Conservation (phyloP, 2,329 filamentous ascomycete genomes). For the Coniochaeta sp. region DNA sequence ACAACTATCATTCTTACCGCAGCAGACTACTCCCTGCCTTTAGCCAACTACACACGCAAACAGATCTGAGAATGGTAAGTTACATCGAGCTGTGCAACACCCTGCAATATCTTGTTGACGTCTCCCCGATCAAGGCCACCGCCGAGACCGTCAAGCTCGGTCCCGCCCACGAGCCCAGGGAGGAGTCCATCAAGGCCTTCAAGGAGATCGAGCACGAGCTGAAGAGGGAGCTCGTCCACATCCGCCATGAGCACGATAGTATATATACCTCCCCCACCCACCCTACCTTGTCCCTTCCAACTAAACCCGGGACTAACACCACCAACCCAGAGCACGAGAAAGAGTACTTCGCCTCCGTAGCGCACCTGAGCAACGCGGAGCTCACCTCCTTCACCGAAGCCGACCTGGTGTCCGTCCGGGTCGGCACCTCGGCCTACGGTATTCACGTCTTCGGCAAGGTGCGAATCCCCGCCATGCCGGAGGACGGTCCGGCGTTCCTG, state of each 20-base stretch:
- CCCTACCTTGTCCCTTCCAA: neutral
- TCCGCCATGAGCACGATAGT: constrained; percentile 40
- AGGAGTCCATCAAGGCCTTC: constrained; percentile 44
- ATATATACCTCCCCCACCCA: constrained; percentile 6
- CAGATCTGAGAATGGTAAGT: neutral
- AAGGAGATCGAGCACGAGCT: constrained; percentile 41
- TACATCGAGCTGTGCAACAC: neutral
- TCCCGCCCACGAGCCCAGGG: constrained; percentile 38
- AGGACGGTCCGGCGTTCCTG: constrained; percentile 31
- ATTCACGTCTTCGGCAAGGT: constrained; percentile 42
- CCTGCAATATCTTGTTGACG: neutral
- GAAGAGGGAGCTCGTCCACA: constrained; percentile 42
- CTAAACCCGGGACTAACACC: constrained; percentile 2
- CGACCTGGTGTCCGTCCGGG: constrained; percentile 36
- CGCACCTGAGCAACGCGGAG: constrained; percentile 28
- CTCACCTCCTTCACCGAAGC: constrained; percentile 27
- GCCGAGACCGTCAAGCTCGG: constrained; percentile 46
- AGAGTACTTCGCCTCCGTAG: constrained; percentile 45
- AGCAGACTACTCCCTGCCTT: too few relatives aligned
- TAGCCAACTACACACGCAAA: neutral
- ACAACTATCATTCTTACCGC: neutral
- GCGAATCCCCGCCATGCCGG: constrained; percentile 33
- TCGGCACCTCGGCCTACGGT: constrained; percentile 39
- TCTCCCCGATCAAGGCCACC: constrained; percentile 33
- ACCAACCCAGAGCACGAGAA: constrained; percentile 41